Percentiles rank a stretch among this genome's conserved stretches.
Evolutionary conservation across 352 stramenopile genomes (phyloP).

Genomic region (Vaucheria bursata): DNA sequence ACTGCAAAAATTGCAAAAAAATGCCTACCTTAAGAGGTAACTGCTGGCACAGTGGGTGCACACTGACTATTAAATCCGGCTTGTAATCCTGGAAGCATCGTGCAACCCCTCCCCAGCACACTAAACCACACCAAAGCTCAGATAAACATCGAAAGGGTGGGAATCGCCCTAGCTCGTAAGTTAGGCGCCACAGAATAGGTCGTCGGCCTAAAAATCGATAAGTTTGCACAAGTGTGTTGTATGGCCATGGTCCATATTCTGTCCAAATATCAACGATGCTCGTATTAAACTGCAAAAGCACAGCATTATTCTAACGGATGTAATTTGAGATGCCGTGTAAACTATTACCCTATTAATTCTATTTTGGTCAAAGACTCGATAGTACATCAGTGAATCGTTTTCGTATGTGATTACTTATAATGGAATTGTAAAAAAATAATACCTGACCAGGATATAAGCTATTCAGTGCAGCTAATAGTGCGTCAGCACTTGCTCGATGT

Average conservation of each 20-base stretch:
- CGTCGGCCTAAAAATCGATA: conserved; percentile 55
- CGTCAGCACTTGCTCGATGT: conserved; percentile 61
- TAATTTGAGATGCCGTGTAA: no score
- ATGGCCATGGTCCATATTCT: conserved; percentile 62
- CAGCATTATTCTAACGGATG: no score
- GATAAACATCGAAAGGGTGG: conserved; percentile 19
- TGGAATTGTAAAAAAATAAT: no score
- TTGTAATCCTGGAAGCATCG: conserved; percentile 47
- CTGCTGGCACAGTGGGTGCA: conserved; percentile 67
- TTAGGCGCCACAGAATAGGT: conserved; percentile 41
- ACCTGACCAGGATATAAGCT: conserved; percentile 51
- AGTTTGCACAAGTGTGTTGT: conserved; percentile 50
- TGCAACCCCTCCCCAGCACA: conserved; percentile 10
- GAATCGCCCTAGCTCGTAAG: conserved; percentile 48
- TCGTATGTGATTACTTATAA: no score
- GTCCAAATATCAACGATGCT: conserved; percentile 71
- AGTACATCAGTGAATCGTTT: no score
- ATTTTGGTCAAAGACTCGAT: no score
- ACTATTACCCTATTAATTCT: no score
- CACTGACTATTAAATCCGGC: conserved; percentile 65
- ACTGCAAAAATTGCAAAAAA: no score
- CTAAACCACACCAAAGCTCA: conserved; percentile 9
- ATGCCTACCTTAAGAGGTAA: conserved; percentile 57
- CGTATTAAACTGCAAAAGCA: conserved; percentile 51
- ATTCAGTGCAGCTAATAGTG: conserved; percentile 57